Conservation (phyloP, 495 filamentous ascomycete genomes). For the Penicillium manginii region DNA sequence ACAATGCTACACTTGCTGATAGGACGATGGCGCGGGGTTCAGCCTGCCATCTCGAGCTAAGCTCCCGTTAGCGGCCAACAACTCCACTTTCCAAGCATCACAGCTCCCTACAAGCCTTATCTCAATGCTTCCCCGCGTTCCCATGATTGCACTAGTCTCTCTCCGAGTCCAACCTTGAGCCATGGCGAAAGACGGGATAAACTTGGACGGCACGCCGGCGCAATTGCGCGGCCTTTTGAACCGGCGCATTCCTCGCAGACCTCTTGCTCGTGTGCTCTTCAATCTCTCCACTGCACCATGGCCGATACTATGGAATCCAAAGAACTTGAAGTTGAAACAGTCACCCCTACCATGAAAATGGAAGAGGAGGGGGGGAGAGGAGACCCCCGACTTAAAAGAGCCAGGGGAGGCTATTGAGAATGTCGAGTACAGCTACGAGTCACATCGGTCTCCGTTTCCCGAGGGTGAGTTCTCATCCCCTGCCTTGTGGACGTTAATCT, state of each 20-base stretch:
- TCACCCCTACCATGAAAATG: constrained; percentile 13
- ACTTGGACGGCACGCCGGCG: background rate
- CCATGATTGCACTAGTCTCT: background rate
- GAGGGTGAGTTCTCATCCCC: constrained; percentile 31
- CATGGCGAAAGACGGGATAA: background rate
- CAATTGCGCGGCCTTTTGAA: background rate
- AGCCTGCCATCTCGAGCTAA: constrained; percentile 12
- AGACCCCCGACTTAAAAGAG: constrained; percentile 31
- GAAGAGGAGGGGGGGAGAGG: constrained; percentile 37
- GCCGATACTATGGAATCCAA: constrained; percentile 14
- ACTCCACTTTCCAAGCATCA: background rate
- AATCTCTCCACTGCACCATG: constrained; percentile 11
- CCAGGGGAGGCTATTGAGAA: constrained; percentile 29
- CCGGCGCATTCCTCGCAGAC: background rate
- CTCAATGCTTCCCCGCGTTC: constrained; percentile 13
- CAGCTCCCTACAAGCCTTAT: background rate
- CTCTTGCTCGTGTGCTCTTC: background rate
- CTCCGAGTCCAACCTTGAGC: background rate
- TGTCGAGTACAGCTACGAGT: constrained; percentile 40
- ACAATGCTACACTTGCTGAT: background rate
- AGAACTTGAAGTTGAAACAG: constrained; percentile 13
- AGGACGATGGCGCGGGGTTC: constrained; percentile 10
- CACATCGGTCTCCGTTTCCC: constrained; percentile 38
- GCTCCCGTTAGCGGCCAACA: background rate
- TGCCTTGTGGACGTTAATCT: background rate